phyloP scores from a whole-genome alignment of 768 basidiomycete genomes.

The Suillus brevipes region DNA sequence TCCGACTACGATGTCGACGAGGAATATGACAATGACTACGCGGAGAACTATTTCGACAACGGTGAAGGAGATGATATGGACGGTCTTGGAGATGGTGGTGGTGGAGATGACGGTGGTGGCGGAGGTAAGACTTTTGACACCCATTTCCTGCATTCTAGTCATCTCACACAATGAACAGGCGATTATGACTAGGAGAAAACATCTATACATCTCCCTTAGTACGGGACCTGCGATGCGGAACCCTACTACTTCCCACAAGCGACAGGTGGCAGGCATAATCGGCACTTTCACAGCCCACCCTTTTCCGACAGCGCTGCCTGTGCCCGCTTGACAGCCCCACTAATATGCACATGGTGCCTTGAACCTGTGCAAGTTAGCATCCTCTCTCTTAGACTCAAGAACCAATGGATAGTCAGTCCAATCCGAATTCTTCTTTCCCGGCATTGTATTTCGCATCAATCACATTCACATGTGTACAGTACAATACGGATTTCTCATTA shows the following conservation, averaged over 20 bases:
- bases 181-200: slow-evolving; percentile 28
- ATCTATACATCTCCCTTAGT: background rate
- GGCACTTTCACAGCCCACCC: background rate
- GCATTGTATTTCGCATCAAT: no score
- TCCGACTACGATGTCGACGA: slow-evolving; percentile 88
- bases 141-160: background rate
- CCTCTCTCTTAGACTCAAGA: background rate
- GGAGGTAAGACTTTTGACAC: slow-evolving; percentile 32
- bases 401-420: no score
- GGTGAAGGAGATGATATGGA: slow-evolving; percentile 83
- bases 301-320: no score
- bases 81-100: slow-evolving; percentile 71
- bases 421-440: background rate
- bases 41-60: slow-evolving; percentile 89
- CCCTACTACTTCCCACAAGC: background rate
- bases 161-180: slow-evolving; percentile 4
- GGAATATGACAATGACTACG: slow-evolving; percentile 90
- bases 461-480: background rate
- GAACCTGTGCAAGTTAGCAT: no score
- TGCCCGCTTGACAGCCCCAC: background rate
- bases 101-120: slow-evolving; percentile 63
- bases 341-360: background rate
- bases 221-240: background rate
- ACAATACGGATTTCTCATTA: background rate
- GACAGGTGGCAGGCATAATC: background rate